phyloP scores from a whole-genome alignment of 2,329 filamentous ascomycete species.

The Cladobotryum mycophilum region DNA sequence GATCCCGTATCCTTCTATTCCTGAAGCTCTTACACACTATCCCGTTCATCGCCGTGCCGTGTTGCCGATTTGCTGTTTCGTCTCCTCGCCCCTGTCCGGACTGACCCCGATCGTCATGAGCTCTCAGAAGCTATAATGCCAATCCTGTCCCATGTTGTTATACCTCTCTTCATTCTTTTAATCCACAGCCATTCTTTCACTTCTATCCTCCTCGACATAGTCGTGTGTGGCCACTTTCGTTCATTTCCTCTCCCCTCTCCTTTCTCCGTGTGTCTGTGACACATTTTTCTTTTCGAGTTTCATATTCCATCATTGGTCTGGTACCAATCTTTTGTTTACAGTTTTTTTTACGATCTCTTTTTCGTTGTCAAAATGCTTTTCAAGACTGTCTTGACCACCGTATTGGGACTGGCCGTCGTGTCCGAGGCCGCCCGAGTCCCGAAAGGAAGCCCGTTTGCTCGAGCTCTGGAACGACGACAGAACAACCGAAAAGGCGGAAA shows the following conservation, averaged over 20 bases:
- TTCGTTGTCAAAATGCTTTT: constrained; percentile 42
- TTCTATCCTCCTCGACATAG: constrained; percentile 22
- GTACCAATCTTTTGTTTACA: constrained; percentile 29
- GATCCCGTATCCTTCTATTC: neutral
- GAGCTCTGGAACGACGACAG: constrained; percentile 32
- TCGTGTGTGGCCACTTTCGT: constrained; percentile 11
- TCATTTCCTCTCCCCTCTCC: constrained; percentile 15
- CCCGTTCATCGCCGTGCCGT: constrained; percentile 19
- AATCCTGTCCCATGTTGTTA: constrained; percentile 15
- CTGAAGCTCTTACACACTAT: constrained; percentile 9
- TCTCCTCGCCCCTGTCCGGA: constrained; percentile 24
- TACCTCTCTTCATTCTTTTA: constrained; percentile 27
- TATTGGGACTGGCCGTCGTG: constrained; percentile 38
- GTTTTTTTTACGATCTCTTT: constrained; percentile 27
- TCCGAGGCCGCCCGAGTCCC: constrained; percentile 39
- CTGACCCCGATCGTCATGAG: constrained; percentile 38
- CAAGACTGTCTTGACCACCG: constrained; percentile 43
- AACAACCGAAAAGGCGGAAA: constrained; percentile 12
- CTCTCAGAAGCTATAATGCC: constrained; percentile 24
- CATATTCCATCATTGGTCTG: constrained; percentile 36
- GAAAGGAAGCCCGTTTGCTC: constrained; percentile 30
- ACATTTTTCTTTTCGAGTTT: constrained; percentile 40
- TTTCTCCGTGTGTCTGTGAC: constrained; percentile 32
- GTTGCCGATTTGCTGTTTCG: constrained; percentile 24
- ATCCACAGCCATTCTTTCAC: constrained; percentile 23